Evolutionary conservation across 345 rosid genomes (phyloP).

Genomic region (Salix suchowensis): DNA sequence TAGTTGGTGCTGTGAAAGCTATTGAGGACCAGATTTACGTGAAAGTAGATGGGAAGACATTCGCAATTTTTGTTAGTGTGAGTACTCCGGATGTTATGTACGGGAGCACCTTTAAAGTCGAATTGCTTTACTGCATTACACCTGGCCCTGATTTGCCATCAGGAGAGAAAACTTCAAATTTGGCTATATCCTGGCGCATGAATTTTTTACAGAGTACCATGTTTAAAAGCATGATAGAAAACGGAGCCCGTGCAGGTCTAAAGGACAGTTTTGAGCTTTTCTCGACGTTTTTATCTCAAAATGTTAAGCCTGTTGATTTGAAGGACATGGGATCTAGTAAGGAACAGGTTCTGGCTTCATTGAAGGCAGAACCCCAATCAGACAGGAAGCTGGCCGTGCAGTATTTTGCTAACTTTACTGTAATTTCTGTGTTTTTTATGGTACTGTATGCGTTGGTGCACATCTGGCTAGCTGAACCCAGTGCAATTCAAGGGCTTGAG

Average conservation of each 20-base stretch:
- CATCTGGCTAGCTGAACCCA: constrained; percentile 58
- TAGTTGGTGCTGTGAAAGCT: constrained; percentile 79
- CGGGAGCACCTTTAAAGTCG: constrained; percentile 69
- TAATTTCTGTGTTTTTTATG: constrained; percentile 58
- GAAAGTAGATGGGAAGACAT: constrained; percentile 72
- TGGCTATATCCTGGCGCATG: constrained; percentile 83
- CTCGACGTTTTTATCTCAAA: constrained; percentile 57
- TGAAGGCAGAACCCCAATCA: constrained; percentile 81
- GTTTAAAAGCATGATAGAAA: constrained; percentile 95
- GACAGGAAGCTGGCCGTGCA: constrained; percentile 78
- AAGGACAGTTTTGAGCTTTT: constrained; percentile 76
- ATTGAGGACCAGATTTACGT: constrained; percentile 76
- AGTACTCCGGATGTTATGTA: constrained; percentile 89
- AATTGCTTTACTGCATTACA: constrained; percentile 62
- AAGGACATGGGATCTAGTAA: constrained; percentile 74
- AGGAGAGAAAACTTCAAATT: constrained; percentile 64
- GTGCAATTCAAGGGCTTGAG: constrained; percentile 78
- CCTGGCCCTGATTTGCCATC: constrained; percentile 82
- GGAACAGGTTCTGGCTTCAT: constrained; percentile 76
- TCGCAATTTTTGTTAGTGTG: constrained; percentile 52
- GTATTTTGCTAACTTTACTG: constrained; percentile 81
- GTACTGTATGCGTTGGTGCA: constrained; percentile 69
- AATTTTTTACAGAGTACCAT: constrained; percentile 87
- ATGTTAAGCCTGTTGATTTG: constrained; percentile 66
- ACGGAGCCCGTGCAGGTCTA: constrained; percentile 78